Base-by-base conservation (phyloP, 179 eudicot species). In the Dionaea muscipula region DNA sequence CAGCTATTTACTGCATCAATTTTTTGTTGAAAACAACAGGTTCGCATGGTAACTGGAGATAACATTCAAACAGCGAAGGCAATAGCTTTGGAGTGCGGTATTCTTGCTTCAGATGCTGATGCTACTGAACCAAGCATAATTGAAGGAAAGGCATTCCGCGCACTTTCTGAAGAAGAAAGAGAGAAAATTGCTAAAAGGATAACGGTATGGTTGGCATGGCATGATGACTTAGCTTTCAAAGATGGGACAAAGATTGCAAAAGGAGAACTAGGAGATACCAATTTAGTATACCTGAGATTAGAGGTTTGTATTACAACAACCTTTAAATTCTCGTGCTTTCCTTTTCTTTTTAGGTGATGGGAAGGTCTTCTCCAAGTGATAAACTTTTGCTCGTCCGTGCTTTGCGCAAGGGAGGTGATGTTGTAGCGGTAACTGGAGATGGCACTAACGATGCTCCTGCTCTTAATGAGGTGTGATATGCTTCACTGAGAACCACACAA, bases 361-460 rank as follows among this genome's bases (percentile, higher is more conserved):
- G 85, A 78, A 81, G 93, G 70, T 89, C 97, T 49, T 89, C 97
- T 46, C 97, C 97, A n/a, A 83, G 50, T 64, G 95, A 89, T 63
- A 89, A 89, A 77, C 80, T 86, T 57, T 58, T 89, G 66, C 94
- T 87, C 54, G 94, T 90, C 51, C 94, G 81, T 77, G 78, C 97
- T 47, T 68, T 90, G 53, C 85, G 91, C 44, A 84, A 72, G 60
- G 75, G 53, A 35, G 95, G 95, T 51, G 83, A 87, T 31, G 90
- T 90, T 35, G 95, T 90, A 47, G 97, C 97, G 55, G 97, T 90
- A 9, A 90, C 97, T 35, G 95, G 97, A 38, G 97, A 90, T 74
- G 97, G 97, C 56, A 90, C 94, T 26, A 90, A 90, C 64, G 97
- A 90, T 44, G 95, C 97, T 68, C 97, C 97, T 62, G 94, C 97